Evolutionary conservation across 345 rosid genomes (phyloP), one percentile per base, ranked within the genome.

Genomic region (Salix dunnii): DNA sequence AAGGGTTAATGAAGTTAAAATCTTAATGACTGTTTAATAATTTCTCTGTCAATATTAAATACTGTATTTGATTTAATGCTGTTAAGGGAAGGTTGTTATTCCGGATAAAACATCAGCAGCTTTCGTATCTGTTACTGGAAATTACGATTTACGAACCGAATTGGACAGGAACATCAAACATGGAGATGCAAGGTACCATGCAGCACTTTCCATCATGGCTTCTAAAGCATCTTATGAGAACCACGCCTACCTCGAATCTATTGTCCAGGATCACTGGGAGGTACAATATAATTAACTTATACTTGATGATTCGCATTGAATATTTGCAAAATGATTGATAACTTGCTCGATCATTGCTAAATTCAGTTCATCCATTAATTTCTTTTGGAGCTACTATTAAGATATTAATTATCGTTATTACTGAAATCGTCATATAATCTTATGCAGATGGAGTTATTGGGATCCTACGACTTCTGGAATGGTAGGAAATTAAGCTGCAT

Each of bases 141-240:
- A 84, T 77, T 51, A 74, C 53, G 96, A 94, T 75, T 51, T 20
- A 72, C 84, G 94, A 73, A 71, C 79, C 61, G 83, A 81, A 65
- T 77, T 94, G 74, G 93, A 89, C 77, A 61, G 58, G 21, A 82
- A 75, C 36, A 84, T 86, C 17, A 81, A 51, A 33, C 84, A 62
- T 6, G 87, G 85, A 30, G 88, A 88, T 69, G 77, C 80, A 35
- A 77, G 64, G 70, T 90, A 89, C 79, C 69, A 75, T 68, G 84
- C 90, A 16, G 84, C 85, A 33, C 86, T 94, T 36, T 81, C 92
- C 25, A 73, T 92, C 55, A 89, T 92, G 97, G 85, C 96, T 76
- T 75, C 90, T 12, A 94, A 92, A 82, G 77, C 86, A 48, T 80
- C 89, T 2, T 92, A 92, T 12, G 95, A 94, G 85, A 92, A 94